Percentiles rank a stretch among this genome's conserved stretches.
These are phyloP conservation scores for Nemania sp. DNA, from an alignment of 2,329 filamentous ascomycete species.

Conservation along the genomic window DNA sequence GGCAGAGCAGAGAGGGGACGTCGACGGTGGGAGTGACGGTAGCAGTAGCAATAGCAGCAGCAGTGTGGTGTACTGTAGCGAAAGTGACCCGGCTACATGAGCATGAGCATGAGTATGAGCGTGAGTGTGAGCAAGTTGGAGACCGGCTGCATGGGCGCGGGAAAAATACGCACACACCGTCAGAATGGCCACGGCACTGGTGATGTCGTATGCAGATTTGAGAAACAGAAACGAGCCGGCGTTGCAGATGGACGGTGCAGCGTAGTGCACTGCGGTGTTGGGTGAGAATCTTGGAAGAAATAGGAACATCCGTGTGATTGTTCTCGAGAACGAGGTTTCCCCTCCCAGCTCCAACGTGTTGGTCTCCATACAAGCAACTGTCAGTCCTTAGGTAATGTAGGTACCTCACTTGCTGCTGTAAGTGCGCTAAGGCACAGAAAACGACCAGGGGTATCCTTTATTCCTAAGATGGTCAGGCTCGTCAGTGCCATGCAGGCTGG, in stretches of 20 bases:
- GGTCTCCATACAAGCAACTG: neutral
- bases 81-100: too few relatives aligned
- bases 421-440: neutral
- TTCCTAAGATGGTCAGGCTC: conserved; percentile 9
- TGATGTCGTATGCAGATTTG: neutral
- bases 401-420: neutral
- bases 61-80: too few relatives aligned
- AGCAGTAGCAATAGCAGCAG: too few relatives aligned
- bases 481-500: conserved; percentile 4
- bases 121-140: neutral
- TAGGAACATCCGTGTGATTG: conserved; percentile 15
- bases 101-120: neutral
- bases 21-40: too few relatives aligned
- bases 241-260: too few relatives aligned
- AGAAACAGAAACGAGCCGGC: too few relatives aligned
- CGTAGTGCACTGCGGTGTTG: too few relatives aligned
- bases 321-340: conserved; percentile 24
- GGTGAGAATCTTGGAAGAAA: too few relatives aligned
- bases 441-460: conserved; percentile 5
- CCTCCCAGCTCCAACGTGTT: conserved; percentile 11
- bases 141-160: neutral
- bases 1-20: too few relatives aligned
- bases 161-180: neutral
- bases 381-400: neutral
- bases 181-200: too few relatives aligned